phyloP scores from a whole-genome alignment of 768 basidiomycete genomes.

The Lactarius deliciosus region DNA sequence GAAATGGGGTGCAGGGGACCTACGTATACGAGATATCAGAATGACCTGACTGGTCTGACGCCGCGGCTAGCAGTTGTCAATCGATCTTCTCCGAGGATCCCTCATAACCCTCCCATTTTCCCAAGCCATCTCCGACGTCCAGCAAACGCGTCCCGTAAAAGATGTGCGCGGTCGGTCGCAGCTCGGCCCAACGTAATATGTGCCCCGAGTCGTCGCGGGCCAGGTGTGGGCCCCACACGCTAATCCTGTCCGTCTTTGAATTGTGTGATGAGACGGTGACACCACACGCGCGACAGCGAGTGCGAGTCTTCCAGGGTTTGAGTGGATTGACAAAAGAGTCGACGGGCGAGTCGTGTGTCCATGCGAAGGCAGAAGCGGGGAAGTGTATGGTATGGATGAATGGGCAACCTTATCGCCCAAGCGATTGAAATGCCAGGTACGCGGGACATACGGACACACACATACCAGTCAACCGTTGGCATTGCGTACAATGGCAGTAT shows the following conservation, averaged over 20 bases:
- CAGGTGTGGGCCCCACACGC: slow-evolving; percentile 58
- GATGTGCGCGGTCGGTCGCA: slow-evolving; percentile 64
- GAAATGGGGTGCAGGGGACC: no score
- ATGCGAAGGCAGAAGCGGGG: slow-evolving; percentile 48
- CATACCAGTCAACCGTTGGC: slow-evolving; percentile 59
- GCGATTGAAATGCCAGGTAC: background rate
- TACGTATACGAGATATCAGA: background rate
- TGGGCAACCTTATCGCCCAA: slow-evolving; percentile 46
- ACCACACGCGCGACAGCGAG: slow-evolving; percentile 64
- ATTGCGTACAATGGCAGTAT: slow-evolving; percentile 71
- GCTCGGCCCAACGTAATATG: slow-evolving; percentile 51
- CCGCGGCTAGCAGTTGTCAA: slow-evolving; percentile 17
- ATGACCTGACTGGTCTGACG: background rate
- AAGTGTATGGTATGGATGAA: slow-evolving; percentile 65
- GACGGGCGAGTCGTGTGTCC: slow-evolving; percentile 51
- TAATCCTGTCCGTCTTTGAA: slow-evolving; percentile 47
- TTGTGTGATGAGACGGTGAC: slow-evolving; percentile 54
- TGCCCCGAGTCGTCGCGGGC: slow-evolving; percentile 52
- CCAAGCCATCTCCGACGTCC: slow-evolving; percentile 53
- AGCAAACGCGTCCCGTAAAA: slow-evolving; percentile 65
- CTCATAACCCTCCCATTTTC: slow-evolving; percentile 70
- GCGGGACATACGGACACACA: slow-evolving; percentile 3
- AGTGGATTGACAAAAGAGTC: slow-evolving; percentile 48
- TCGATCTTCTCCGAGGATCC: slow-evolving; percentile 42
- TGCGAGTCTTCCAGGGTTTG: slow-evolving; percentile 62